Evolutionary conservation across 2,329 filamentous ascomycete genomes (phyloP), one percentile per base, ranked within the genome.

Genomic region (Byssothecium circinans): DNA sequence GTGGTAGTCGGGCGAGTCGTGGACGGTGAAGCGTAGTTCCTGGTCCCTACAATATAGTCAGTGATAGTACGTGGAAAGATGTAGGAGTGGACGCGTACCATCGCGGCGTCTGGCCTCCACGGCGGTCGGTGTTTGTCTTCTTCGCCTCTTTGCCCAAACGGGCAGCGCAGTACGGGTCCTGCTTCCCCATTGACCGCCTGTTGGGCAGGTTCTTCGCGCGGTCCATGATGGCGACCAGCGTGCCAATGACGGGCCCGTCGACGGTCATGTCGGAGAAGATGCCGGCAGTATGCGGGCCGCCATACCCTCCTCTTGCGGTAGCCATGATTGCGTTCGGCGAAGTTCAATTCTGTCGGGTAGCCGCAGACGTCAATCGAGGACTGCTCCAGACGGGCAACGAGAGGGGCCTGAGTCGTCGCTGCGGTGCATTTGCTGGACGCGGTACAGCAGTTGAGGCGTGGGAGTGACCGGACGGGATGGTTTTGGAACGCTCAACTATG

Each of bases 191-290:
- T 5, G 91, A 94, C 78, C 95, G 95, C 60, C 91, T 79, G 74
- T 99, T 99, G 41, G 94, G 94, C 59, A 99, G 76, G 70, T 99
- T 99, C 82, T 96, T 97, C 43, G 91, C 94, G 59, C 91, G 83
- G 75, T 99, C 94, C 64, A 97, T 84, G 62, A 99, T 86, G 47
- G 91, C 82, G 38, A 99, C 90, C 60, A 99, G 78, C 1, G 91
- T 97, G 58, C 94, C 94, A 64, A 99, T 96, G 50, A 89, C 81
- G 3, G 94, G 92, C 1, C 94, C 94, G 69, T 97, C 92, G 47
- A 95, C 83, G 17, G 86, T 89, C 86, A 95, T 91, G 74, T 96
- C 91, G 41, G 91, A 88, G 74, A 89, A 96, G 70, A 96, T 96
- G 66, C 92, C 92, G 4, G 92, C 88, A 20, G 91, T 90, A 75